Base-by-base conservation (phyloP, 2,329 filamentous ascomycete genomes). In the Diaporthe citrichinensis region DNA sequence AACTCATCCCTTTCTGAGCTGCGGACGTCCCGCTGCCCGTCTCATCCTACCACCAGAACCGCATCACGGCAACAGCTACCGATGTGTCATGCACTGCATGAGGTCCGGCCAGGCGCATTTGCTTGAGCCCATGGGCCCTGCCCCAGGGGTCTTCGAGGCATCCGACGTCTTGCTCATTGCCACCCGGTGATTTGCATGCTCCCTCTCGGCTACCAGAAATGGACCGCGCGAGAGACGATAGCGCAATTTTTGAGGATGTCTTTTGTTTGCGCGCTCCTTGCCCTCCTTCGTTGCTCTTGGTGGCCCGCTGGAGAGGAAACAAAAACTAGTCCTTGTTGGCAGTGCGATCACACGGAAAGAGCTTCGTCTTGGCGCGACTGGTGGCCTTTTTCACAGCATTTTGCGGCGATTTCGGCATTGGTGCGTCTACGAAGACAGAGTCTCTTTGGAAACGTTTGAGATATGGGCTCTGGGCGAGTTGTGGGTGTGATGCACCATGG, bases 281-380 rank as follows among this genome's bases (percentile, higher is more conserved):
- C 93, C 93, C 92, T 92, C 91, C 90, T 84, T 83, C 82, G 80
- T 82, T 80, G 82, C 80, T 73, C 80, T 72, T 44, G 31, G 69
- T 77, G 79, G 80, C 81, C 78, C 79, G 82, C 81, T 81, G 91
- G 91, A 92, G 93, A 92, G 94, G 93, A 96, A 94, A 88, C 93
- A 98, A 98, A 98, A 95, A 97, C 94, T 87, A 92, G 93, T 98
- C 95, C 93, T 88, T 84, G 94, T 94, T 92, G 94, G 93, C 91
- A 93, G 90, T 94, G 95, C 93, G 90, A 87, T 83, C 94, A 92
- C 82, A 95, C 93, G 89, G 94, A 96, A 92, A 93, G 90, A 91
- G 86, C 80, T 84, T 80, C 78, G 28, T 77, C 76, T 80, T 79
- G 80, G 74, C 80, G 36, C 62, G 72, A 41, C 67, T 77, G 78